Conservation (phyloP, 352 stramenopile species). For the Pythium phragmitis region DNA sequence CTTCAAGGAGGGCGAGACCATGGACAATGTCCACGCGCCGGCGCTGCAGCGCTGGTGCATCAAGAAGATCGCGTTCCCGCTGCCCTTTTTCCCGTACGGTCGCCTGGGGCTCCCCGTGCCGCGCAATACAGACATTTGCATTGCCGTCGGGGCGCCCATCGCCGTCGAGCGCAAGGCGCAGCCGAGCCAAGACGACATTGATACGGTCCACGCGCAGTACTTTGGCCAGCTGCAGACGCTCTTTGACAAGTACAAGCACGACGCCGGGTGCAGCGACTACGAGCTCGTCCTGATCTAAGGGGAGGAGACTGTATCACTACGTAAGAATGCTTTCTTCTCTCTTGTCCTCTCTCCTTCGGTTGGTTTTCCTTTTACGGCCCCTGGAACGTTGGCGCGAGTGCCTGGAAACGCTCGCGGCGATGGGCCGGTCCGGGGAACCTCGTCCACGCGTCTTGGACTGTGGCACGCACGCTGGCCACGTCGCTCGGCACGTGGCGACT, state of each 20-base stretch:
- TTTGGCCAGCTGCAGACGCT: conserved; percentile 53
- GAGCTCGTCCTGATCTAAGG: conserved; percentile 59
- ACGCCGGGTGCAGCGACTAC: conserved; percentile 71
- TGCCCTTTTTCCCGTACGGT: conserved; percentile 80
- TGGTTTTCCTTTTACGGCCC: not conserved
- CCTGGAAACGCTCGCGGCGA: conserved; percentile 59
- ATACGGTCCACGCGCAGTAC: conserved; percentile 63
- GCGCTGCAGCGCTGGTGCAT: conserved; percentile 77
- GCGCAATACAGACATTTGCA: conserved; percentile 51
- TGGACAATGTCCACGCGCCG: conserved; percentile 81
- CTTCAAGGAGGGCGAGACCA: conserved; percentile 80
- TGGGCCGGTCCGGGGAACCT: conserved; percentile 49
- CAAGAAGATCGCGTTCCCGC: conserved; percentile 74
- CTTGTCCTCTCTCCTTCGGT: not conserved
- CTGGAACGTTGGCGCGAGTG: conserved; percentile 27
- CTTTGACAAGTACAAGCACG: conserved; percentile 74
- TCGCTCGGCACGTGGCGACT: conserved; percentile 47
- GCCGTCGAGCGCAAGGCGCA: conserved; percentile 43
- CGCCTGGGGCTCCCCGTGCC: conserved; percentile 66
- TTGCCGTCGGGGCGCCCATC: conserved; percentile 68
- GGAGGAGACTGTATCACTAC: not conserved
- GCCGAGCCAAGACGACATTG: conserved; percentile 55
- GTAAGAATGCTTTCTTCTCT: not conserved
- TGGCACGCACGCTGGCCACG: conserved; percentile 32
- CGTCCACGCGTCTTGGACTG: conserved; percentile 46